Percentiles rank a stretch among this genome's conserved stretches.
Conservation (phyloP, 2,329 filamentous ascomycete genomes). For the Pezicula rhizophila region DNA sequence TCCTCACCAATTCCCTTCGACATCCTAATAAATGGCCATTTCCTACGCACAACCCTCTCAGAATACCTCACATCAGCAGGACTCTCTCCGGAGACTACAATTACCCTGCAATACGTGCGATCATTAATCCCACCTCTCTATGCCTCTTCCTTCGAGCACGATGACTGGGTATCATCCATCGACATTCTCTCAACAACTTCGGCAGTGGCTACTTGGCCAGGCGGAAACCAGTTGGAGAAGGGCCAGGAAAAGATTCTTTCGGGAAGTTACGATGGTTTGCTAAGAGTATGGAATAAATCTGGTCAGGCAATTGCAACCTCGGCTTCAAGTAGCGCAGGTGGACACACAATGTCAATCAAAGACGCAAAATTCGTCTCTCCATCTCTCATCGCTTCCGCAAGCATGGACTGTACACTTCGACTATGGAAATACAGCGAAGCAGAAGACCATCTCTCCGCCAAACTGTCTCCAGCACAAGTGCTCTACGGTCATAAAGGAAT, state of each 20-base stretch:
- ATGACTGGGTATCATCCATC: slow-evolving; percentile 90
- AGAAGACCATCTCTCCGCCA: slow-evolving; percentile 46
- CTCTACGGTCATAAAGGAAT: slow-evolving; percentile 75
- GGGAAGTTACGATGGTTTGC: slow-evolving; percentile 84
- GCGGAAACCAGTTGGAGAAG: slow-evolving; percentile 39
- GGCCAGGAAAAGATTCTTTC: slow-evolving; percentile 74
- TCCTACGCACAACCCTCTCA: slow-evolving; percentile 82
- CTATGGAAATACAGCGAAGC: slow-evolving; percentile 82
- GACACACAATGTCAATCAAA: slow-evolving; percentile 73
- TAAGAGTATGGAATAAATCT: slow-evolving; percentile 85
- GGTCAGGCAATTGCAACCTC: slow-evolving; percentile 81
- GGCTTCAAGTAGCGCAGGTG: slow-evolving; percentile 56
- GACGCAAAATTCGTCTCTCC: slow-evolving; percentile 77
- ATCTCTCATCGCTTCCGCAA: slow-evolving; percentile 73
- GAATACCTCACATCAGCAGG: slow-evolving; percentile 84
- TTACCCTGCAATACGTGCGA: slow-evolving; percentile 89
- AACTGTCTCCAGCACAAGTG: slow-evolving; percentile 68
- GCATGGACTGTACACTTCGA: slow-evolving; percentile 77
- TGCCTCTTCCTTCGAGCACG: slow-evolving; percentile 89
- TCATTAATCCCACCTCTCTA: slow-evolving; percentile 85
- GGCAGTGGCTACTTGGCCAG: slow-evolving; percentile 48
- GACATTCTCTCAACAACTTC: slow-evolving; percentile 72
- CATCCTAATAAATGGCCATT: slow-evolving; percentile 91
- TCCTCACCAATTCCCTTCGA: slow-evolving; percentile 72
- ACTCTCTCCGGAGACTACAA: slow-evolving; percentile 78